Base-by-base conservation (phyloP, 495 filamentous ascomycete genomes). In the Platismatia glauca region DNA sequence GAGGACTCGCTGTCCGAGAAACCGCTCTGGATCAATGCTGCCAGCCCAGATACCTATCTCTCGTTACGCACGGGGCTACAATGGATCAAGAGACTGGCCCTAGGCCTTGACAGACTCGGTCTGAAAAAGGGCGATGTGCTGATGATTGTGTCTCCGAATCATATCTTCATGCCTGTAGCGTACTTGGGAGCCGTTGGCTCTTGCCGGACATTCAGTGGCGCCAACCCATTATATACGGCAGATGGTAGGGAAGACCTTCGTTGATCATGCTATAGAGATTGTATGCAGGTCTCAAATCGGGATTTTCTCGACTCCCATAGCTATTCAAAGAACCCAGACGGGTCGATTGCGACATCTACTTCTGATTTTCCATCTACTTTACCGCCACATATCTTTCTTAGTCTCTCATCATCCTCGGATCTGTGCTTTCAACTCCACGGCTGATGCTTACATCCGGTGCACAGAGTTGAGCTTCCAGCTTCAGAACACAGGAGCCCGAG, bases 391-490 rank as follows among this genome's bases (percentile, higher is more conserved):
- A 53, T 1, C 7, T 2, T 33, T 20, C 11, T 9, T 16, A 4
- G 22, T 5, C 50, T 9, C 3, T n/a, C 11, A 18, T 33, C 5
- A 1, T 7, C 3, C 29, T 8, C 27, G 20, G 27, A 31, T 11
- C 27, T 53, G 27, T 52, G 12, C 31, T 52, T 4, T 53, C 1
- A 50, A 16, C 18, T 20, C 15, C 7, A 20, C 18, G 50, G 22
- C 43, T 18, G 12, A 52, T 43, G 59, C 60, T 62, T 33, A 62
- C 46, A 3, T n/a, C 20, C n/a, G 13, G 41, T 55, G 37, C n/a
- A 46, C 24, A 64, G 93, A 97, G 71, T 81, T 97, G n/a, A 86
- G 87, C 29, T 95, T 88, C 73, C 94, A 97, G 73, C 81, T 97
- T 63, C 84, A 86, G 66, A 86, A 94, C 71, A 86, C 89, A 0